phyloP scores from a whole-genome alignment of 2,329 filamentous ascomycete genomes.

The Microdochium nivale region DNA sequence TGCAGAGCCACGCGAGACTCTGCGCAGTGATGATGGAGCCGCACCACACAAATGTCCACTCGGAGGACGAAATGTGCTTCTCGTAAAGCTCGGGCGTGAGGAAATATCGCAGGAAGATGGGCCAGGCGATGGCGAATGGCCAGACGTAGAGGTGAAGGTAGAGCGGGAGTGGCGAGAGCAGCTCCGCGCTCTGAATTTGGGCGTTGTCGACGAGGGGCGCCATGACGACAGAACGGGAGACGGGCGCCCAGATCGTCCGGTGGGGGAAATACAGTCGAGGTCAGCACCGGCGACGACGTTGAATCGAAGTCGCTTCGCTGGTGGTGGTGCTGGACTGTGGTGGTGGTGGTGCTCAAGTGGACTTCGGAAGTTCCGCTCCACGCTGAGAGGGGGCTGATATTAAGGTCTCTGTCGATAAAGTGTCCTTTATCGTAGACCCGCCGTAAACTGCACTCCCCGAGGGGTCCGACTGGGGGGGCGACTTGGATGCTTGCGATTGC shows the following conservation, averaged over 20 bases:
- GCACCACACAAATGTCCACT: slow-evolving; percentile 97
- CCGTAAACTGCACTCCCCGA: neutral
- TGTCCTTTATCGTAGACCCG: neutral
- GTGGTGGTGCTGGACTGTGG: neutral
- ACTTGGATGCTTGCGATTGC: neutral
- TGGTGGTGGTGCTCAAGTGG: neutral
- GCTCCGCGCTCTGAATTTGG: slow-evolving; percentile 79
- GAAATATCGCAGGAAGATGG: slow-evolving; percentile 82
- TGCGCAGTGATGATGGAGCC: slow-evolving; percentile 83
- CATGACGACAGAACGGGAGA: slow-evolving; percentile 33
- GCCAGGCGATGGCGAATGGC: slow-evolving; percentile 90
- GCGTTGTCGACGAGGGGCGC: slow-evolving; percentile 82
- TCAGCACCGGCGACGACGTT: neutral
- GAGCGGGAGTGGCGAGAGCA: slow-evolving; percentile 77
- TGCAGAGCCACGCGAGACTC: slow-evolving; percentile 86
- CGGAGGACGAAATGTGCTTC: slow-evolving; percentile 81
- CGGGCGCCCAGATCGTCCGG: neutral
- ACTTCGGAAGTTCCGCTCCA: neutral
- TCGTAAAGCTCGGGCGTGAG: slow-evolving; percentile 78
- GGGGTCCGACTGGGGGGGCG: neutral
- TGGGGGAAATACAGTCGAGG: neutral
- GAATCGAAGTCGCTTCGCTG: neutral
- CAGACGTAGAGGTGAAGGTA: slow-evolving; percentile 83
- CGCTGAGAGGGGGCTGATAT: neutral
- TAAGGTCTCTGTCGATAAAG: neutral